Conservation (phyloP, 495 filamentous ascomycete genomes). For the Hypoxylon rickii region DNA sequence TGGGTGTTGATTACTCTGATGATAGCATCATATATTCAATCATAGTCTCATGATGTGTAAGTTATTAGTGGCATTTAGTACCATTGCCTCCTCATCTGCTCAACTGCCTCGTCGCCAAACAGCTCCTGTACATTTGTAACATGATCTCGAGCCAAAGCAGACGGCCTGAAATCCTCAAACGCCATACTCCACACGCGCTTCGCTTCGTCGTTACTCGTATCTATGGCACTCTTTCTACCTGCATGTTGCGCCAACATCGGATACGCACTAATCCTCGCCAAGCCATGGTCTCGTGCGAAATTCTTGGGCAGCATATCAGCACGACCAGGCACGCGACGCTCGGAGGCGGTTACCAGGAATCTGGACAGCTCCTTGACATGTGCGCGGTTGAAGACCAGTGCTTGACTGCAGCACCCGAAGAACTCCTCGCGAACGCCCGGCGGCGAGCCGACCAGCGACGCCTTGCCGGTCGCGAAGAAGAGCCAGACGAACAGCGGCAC, state of each 20-base stretch:
- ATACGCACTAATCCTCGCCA: conserved; percentile 39
- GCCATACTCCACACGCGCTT: conserved; percentile 42
- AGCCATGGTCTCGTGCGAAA: conserved; percentile 36
- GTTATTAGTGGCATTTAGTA: background rate
- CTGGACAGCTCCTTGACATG: conserved; percentile 39
- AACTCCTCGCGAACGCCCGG: conserved; percentile 47
- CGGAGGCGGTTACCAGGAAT: conserved; percentile 32
- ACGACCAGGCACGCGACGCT: conserved; percentile 18
- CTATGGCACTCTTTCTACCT: conserved; percentile 37
- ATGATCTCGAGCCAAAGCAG: conserved; percentile 26
- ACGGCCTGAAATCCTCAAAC: conserved; percentile 37
- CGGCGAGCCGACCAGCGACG: conserved; percentile 44
- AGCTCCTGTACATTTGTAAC: conserved; percentile 26
- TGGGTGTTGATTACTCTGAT: too few relatives aligned
- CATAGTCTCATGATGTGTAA: background rate
- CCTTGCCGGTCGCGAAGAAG: conserved; percentile 53
- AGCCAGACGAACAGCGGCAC: conserved; percentile 46
- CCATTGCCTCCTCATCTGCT: conserved; percentile 17
- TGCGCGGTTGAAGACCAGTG: conserved; percentile 47
- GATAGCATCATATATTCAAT: background rate
- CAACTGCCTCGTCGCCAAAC: conserved; percentile 32
- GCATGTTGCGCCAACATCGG: conserved; percentile 40
- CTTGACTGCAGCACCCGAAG: conserved; percentile 53
- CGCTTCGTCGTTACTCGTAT: conserved; percentile 37
- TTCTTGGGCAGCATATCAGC: conserved; percentile 40